These are phyloP conservation scores for Calocera viscosa DNA, from an alignment of 768 basidiomycete genomes.

Conservation along the genomic window DNA sequence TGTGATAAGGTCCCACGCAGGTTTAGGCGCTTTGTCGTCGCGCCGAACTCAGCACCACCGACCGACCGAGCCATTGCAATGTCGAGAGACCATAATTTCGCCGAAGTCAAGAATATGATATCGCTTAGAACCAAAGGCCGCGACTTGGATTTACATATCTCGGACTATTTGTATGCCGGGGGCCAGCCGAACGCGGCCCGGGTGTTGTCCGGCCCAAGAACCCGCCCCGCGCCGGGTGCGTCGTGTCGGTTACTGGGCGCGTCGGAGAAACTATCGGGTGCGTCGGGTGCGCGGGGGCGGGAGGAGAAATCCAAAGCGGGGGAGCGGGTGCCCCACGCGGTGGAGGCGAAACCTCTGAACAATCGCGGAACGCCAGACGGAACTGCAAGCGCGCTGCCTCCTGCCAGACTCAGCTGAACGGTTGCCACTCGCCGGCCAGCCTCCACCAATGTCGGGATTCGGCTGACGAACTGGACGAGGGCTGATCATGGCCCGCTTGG, in stretches of 20 bases:
- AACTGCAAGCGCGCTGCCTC: not conserved
- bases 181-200: not conserved
- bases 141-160: not conserved
- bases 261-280: conserved; percentile 6
- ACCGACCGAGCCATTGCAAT: not conserved
- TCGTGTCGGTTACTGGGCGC: not conserved
- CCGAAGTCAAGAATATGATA: not conserved
- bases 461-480: not conserved
- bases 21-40: conserved; percentile 1
- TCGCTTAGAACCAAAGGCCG: not conserved
- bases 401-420: not conserved
- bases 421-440: not conserved
- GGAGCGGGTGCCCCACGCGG: not conserved
- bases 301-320: not conserved
- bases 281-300: not conserved
- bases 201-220: not conserved
- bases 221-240: not conserved
- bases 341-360: conserved; percentile 9
- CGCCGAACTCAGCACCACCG: not conserved
- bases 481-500: conserved; percentile 2
- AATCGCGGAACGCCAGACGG: conserved; percentile 7
- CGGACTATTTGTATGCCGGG: not conserved
- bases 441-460: conserved; percentile 2
- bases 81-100: not conserved
- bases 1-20: not conserved